A percentile compares a stretch with the other conserved stretches of the same genome.
phyloP scores from a whole-genome alignment of 495 filamentous ascomycete species.

The Daldinia childiae region DNA sequence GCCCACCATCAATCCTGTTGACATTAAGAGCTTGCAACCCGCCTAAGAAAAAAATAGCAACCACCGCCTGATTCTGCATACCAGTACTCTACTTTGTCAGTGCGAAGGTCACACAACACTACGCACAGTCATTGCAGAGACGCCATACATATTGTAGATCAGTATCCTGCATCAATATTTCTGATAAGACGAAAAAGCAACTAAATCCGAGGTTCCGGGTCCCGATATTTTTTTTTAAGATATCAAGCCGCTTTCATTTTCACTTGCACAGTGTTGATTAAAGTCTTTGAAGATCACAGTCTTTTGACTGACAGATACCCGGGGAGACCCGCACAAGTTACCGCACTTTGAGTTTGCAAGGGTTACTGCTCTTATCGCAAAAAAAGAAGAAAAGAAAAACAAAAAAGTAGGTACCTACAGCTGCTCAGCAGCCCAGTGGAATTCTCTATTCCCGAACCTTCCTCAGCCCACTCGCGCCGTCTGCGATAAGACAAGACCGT shows the following conservation, averaged over 20 bases:
- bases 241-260: not conserved
- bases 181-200: slow-evolving; percentile 2
- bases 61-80: slow-evolving; percentile 40
- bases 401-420: slow-evolving; percentile 15
- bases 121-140: slow-evolving; percentile 6
- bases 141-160: slow-evolving; percentile 6
- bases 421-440: slow-evolving; percentile 12
- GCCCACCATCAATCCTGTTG: not conserved
- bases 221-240: not conserved
- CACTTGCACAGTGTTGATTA: slow-evolving; percentile 18
- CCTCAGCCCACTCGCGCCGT: slow-evolving; percentile 22
- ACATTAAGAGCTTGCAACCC: slow-evolving; percentile 27
- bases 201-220: not conserved
- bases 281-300: not conserved
- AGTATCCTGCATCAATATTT: slow-evolving; percentile 7
- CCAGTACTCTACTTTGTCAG: slow-evolving; percentile 17
- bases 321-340: slow-evolving; percentile 23
- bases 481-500: slow-evolving; percentile 31
- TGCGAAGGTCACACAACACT: slow-evolving; percentile 17
- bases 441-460: slow-evolving; percentile 19
- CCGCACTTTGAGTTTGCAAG: slow-evolving; percentile 17
- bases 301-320: slow-evolving; percentile 13
- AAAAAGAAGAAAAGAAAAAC: not conserved
- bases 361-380: slow-evolving; percentile 37
- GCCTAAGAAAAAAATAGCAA: slow-evolving; percentile 53